Percentiles rank a stretch among this genome's conserved stretches.
phyloP scores from a whole-genome alignment of 352 stramenopile species.

The Globisporangium carolinianum region DNA sequence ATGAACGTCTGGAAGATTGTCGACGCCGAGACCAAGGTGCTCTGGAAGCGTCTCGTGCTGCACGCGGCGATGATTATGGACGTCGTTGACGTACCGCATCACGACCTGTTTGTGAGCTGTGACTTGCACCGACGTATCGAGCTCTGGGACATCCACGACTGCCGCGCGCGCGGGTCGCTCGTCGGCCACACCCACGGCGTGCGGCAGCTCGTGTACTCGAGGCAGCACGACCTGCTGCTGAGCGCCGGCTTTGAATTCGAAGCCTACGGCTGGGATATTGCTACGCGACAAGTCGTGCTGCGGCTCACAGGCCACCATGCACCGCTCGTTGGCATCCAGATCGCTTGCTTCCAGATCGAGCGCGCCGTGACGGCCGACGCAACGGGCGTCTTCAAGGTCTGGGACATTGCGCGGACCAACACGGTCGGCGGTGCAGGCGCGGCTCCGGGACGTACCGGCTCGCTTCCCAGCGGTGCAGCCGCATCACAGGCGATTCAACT shows the following conservation, averaged over 20 bases:
- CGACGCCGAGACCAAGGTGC: conserved; percentile 41
- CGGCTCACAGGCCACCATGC: conserved; percentile 59
- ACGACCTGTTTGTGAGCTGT: conserved; percentile 73
- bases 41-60: conserved; percentile 43
- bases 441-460: not conserved
- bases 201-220: conserved; percentile 72
- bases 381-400: conserved; percentile 77
- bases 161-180: conserved; percentile 45
- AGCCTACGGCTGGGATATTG: conserved; percentile 76
- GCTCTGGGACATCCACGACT: conserved; percentile 80
- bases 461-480: conserved; percentile 1
- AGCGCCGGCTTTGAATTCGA: conserved; percentile 84
- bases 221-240: conserved; percentile 64
- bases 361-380: conserved; percentile 73
- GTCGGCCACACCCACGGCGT: conserved; percentile 58
- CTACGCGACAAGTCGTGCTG: conserved; percentile 64
- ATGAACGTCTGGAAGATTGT: conserved; percentile 70
- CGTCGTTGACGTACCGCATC: conserved; percentile 54
- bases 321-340: conserved; percentile 66
- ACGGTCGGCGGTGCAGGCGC: conserved; percentile 5
- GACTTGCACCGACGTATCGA: conserved; percentile 64
- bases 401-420: conserved; percentile 58
- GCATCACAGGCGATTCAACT: conserved; percentile 53
- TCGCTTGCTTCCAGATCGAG: conserved; percentile 69
- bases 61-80: conserved; percentile 66